Conservation (phyloP, 1,284 basidiomycete species). For the Rhodofomes roseus region DNA sequence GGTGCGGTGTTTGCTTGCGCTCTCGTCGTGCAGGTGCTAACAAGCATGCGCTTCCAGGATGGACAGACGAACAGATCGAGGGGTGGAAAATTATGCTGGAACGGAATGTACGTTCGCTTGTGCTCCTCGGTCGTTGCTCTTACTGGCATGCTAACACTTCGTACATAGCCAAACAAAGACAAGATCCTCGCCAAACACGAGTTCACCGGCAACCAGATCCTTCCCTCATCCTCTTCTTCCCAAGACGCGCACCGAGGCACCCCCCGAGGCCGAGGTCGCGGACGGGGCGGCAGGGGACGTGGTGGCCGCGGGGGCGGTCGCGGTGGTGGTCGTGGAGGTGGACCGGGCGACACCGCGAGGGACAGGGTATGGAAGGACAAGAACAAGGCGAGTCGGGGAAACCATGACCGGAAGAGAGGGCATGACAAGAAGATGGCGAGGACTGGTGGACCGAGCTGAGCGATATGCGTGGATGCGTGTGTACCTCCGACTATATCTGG, state of each 20-base stretch:
- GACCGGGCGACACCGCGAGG: conserved; percentile 32
- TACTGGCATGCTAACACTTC: neutral
- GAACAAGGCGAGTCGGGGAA: conserved; percentile 60
- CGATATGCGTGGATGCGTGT: too few species aligned
- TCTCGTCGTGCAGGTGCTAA: neutral
- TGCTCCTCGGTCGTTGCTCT: neutral
- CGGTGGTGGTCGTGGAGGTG: conserved; percentile 30
- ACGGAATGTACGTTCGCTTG: conserved; percentile 55
- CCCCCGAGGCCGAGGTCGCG: conserved; percentile 23
- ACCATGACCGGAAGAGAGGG: conserved; percentile 64
- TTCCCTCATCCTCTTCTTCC: conserved; percentile 14
- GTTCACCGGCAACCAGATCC: conserved; percentile 59
- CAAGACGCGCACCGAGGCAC: conserved; percentile 17
- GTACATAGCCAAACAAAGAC: conserved; percentile 65
- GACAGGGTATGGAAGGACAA: conserved; percentile 68
- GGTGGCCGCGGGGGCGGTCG: conserved; percentile 33
- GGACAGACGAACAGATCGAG: conserved; percentile 80
- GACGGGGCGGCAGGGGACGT: conserved; percentile 25
- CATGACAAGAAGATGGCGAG: conserved; percentile 76
- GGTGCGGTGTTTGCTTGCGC: conserved; percentile 37
- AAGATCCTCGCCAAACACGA: conserved; percentile 69
- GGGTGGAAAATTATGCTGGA: conserved; percentile 89
- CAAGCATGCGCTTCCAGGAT: conserved; percentile 32
- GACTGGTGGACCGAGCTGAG: conserved; percentile 35
- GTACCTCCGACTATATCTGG: too few species aligned